Conservation (phyloP, 768 basidiomycete genomes). For the Lactifluus rugatus region DNA sequence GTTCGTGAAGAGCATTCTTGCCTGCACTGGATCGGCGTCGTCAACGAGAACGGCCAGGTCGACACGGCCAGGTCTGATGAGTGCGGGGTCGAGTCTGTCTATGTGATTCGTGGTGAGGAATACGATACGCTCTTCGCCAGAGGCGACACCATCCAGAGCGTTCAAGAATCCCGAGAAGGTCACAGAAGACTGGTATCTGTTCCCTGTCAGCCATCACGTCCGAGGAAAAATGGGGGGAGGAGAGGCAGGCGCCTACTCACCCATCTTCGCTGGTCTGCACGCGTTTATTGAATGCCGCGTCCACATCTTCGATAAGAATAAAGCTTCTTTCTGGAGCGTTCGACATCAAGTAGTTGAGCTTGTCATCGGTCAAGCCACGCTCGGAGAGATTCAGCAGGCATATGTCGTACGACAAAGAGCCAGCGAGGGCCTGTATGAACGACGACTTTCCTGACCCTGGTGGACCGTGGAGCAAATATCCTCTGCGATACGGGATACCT, state of each 20-base stretch:
- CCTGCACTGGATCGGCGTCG: slow-evolving; percentile 79
- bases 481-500: slow-evolving; percentile 97
- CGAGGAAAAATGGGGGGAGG: background rate
- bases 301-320: slow-evolving; percentile 94
- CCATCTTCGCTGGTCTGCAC: slow-evolving; percentile 88
- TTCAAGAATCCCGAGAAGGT: slow-evolving; percentile 98
- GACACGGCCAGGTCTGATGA: slow-evolving; percentile 92
- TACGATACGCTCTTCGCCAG: slow-evolving; percentile 94
- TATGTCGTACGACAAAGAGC: slow-evolving; percentile 87
- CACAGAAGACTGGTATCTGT: slow-evolving; percentile 85
- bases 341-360: slow-evolving; percentile 84
- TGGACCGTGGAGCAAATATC: slow-evolving; percentile 91
- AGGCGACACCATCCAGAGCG: slow-evolving; percentile 94
- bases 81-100: slow-evolving; percentile 80
- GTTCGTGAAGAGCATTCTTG: slow-evolving; percentile 60
- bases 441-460: slow-evolving; percentile 98
- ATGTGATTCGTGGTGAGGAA: slow-evolving; percentile 99
- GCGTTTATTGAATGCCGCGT: slow-evolving; percentile 93
- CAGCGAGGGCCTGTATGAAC: slow-evolving; percentile 95
- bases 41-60: slow-evolving; percentile 78
- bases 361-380: slow-evolving; percentile 93
- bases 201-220: slow-evolving; percentile 9
- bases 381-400: slow-evolving; percentile 93
- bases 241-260: slow-evolving; percentile 35
- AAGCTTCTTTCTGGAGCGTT: slow-evolving; percentile 90